A percentile compares a stretch with the other conserved stretches of the same genome.
Conservation (phyloP, 306 rosid species). For the Dryas alaskensis region DNA sequence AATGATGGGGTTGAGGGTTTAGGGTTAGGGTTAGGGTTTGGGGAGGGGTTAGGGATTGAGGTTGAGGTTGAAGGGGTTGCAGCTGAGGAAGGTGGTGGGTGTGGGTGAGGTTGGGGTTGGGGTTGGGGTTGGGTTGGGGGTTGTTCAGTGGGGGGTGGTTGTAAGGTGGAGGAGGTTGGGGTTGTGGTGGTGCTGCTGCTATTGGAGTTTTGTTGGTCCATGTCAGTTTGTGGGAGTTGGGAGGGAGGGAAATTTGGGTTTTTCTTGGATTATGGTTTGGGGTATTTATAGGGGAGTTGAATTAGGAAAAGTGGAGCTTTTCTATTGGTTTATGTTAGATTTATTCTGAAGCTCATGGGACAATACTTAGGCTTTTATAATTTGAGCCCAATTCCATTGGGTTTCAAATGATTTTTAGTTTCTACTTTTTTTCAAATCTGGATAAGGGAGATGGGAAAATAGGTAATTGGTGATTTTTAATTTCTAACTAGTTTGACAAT, state of each 20-base stretch:
- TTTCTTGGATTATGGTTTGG: not conserved
- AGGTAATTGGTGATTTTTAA: too few relatives aligned
- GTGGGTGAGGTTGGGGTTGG: constrained; percentile 28
- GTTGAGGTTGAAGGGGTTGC: constrained; percentile 36
- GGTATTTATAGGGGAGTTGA: not conserved
- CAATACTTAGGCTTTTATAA: too few relatives aligned
- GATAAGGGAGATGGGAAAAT: too few relatives aligned
- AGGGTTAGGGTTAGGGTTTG: constrained; percentile 39
- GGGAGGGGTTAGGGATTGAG: constrained; percentile 17
- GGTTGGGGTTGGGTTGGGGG: constrained; percentile 31
- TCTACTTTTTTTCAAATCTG: not conserved
- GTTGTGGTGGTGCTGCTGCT: not conserved
- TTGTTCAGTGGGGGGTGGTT: constrained; percentile 2
- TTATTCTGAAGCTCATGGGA: too few relatives aligned
- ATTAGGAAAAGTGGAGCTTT: not conserved
- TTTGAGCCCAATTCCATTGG: too few relatives aligned
- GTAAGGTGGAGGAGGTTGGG: constrained; percentile 20
- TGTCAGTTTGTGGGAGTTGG: constrained; percentile 29
- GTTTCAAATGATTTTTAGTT: too few relatives aligned
- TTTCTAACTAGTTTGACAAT: too few relatives aligned
- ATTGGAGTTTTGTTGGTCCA: constrained; percentile 23
- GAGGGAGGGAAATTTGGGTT: constrained; percentile 19
- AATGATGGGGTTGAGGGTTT: constrained; percentile 26
- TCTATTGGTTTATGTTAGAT: not conserved
- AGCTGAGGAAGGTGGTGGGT: constrained; percentile 2